Percentiles rank a stretch among this genome's conserved stretches.
phyloP scores from a whole-genome alignment of 257 asterid genomes.

The Solanum verrucosum region DNA sequence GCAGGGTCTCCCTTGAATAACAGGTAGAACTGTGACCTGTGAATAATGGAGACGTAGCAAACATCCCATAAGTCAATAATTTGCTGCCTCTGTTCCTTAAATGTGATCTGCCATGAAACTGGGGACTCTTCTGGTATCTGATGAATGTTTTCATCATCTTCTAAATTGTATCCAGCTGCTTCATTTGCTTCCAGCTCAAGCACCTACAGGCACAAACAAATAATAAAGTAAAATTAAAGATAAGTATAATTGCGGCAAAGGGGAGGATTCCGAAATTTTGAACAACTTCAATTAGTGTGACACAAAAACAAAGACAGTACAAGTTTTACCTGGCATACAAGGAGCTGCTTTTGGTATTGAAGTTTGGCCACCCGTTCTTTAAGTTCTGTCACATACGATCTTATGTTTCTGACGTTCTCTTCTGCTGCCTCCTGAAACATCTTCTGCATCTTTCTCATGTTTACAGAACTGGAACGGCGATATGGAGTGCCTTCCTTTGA shows the following conservation, averaged over 20 bases:
- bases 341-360: conserved; percentile 95
- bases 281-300: neutral
- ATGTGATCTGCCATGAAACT: conserved; percentile 57
- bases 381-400: conserved; percentile 84
- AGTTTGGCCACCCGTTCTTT: conserved; percentile 98
- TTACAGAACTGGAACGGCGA: conserved; percentile 86
- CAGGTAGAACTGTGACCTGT: conserved; percentile 80
- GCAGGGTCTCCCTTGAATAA: conserved; percentile 83
- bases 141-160: conserved; percentile 34
- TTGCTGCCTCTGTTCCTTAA: conserved; percentile 74
- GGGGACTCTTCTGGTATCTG: conserved; percentile 69
- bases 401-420: conserved; percentile 95
- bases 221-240: neutral
- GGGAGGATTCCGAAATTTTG: neutral
- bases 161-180: conserved; percentile 73
- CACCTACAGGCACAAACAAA: conserved; percentile 33
- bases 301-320: neutral
- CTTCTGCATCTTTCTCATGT: conserved; percentile 92
- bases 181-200: conserved; percentile 96
- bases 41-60: conserved; percentile 83
- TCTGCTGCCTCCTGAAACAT: conserved; percentile 98
- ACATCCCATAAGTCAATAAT: conserved; percentile 87
- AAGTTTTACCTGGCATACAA: conserved; percentile 78
- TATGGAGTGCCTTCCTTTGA: conserved; percentile 90
- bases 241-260: neutral